Base-by-base conservation (phyloP, 2,329 filamentous ascomycete genomes). In the Hypoxylon sp. region DNA sequence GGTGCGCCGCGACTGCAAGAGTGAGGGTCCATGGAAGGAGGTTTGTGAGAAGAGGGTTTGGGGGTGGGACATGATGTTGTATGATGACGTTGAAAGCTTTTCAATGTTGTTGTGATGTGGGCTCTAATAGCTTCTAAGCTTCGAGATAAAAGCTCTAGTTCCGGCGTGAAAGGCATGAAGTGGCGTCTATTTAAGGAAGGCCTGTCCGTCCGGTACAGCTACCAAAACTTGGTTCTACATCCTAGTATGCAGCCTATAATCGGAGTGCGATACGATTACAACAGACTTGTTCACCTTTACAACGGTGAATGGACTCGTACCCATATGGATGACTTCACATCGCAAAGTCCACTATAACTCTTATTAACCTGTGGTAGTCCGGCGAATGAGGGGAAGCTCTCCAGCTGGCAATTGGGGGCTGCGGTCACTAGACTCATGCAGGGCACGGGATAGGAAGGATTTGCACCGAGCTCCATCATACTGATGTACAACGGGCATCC, bases 51-150 rank as follows among this genome's bases (percentile, higher is more conserved):
- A 81, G 14, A 74, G 73, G n/a, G 71, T 72, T 55, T 81, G 78
- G 0, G 77, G 79, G 62, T 81, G 69, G 11, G 73, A 91, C 91
- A 85, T 91, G 45, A 37, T 37, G 25, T n/a, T 16, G 23, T 32
- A 19, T 41, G 37, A 8, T 11, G 16, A 19, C n/a, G 16, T 5
- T 41, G n/a, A 41, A 41, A n/a, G n/a, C n/a, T n/a, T n/a, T n/a
- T n/a, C n/a, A n/a, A n/a, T n/a, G n/a, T n/a, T n/a, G n/a, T n/a
- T n/a, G n/a, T n/a, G n/a, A n/a, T n/a, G n/a, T n/a, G n/a, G n/a
- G 32, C 14, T 41, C 14, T 19, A 27, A 27, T 41, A 16, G 21
- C 21, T 52, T 30, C 16, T 2, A 19, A 8, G 37, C 19, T 41
- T 21, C 16, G 37, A 11, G 16, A 41, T 5, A 7, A 11, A 41